Base-by-base conservation (phyloP, 1,139 yeast genomes). In the Magnusiomyces tetraspermus region DNA sequence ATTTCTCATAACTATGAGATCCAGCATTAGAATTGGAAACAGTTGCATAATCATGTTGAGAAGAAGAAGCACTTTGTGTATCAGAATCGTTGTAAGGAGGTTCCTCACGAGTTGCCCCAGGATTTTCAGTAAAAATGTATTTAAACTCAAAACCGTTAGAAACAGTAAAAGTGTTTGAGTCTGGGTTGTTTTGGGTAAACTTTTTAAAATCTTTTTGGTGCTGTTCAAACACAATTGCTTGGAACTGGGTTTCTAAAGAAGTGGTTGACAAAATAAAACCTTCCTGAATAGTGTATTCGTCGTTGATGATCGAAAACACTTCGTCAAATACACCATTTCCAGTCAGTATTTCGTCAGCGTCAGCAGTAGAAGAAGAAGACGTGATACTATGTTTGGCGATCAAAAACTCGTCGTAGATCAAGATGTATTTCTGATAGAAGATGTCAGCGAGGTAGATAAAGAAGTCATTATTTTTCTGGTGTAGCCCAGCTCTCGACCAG, bases 401-500 rank as follows among this genome's bases (percentile, higher is more conserved):
- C 22, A 70, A 55, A 55, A 65, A 69, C 26, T 54, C 55, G 43
- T 67, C 72, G 53, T 67, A 72, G 1, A 75, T 75, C 22, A 56
- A 55, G 10, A 73, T 56, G 33, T 64, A 59, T 47, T 62, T 60
- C 42, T 60, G 64, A 52, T 72, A 72, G 1, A 78, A 1, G 79
- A 69, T 62, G 84, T 80, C 55, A 86, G 69, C 0, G 88, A 77
- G 6, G 88, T 79, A 21, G 89, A 81, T 51, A 84, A 68, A 23
- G 89, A 82, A 26, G 87, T 82, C 78, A 82, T 79, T 47, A 80
- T 78, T 58, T 80, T 76, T 2, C 85, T 88, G 36, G 79, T 76
- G 63, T 82, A 84, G 0, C 95, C 95, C 51, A 86, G 70, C 59
- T 85, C 95, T 51, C 89, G 72, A 15, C 92, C 92, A 22, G 73